Evolutionary conservation across 2,329 filamentous ascomycete species (phyloP).

Genomic region (Beauveria medogensis): DNA sequence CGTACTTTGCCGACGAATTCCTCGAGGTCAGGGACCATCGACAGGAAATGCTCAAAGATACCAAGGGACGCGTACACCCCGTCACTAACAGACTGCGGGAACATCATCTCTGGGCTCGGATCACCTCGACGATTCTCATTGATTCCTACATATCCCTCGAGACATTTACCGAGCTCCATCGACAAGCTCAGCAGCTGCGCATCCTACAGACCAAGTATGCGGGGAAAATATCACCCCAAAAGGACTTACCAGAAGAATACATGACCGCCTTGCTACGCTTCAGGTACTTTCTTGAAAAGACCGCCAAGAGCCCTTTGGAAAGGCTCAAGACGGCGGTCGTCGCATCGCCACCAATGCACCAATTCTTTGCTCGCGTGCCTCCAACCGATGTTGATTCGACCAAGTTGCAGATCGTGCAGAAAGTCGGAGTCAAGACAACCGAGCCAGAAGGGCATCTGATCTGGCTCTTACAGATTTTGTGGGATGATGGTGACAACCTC

Average conservation of each 20-base stretch:
- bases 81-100: conserved; percentile 12
- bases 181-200: conserved; percentile 20
- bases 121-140: conserved; percentile 26
- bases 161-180: conserved; percentile 29
- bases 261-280: conserved; percentile 32
- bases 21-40: conserved; percentile 38
- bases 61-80: conserved; percentile 23
- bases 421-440: conserved; percentile 15
- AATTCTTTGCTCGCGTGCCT: conserved; percentile 23
- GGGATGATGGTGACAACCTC: conserved; percentile 25
- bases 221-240: conserved; percentile 20
- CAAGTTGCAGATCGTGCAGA: conserved; percentile 17
- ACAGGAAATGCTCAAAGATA: conserved; percentile 34
- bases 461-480: conserved; percentile 30
- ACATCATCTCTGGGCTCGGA: conserved; percentile 29
- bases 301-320: conserved; percentile 21
- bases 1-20: conserved; percentile 42
- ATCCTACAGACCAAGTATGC: conserved; percentile 26
- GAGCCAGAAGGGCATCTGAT: conserved; percentile 21
- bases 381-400: conserved; percentile 15
- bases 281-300: conserved; percentile 24
- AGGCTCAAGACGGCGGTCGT: conserved; percentile 19
- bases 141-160: conserved; percentile 29
- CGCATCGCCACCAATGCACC: conserved; percentile 34
- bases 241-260: conserved; percentile 26